phyloP scores from a whole-genome alignment of 257 asterid species.

The Rehmannia glutinosa region DNA sequence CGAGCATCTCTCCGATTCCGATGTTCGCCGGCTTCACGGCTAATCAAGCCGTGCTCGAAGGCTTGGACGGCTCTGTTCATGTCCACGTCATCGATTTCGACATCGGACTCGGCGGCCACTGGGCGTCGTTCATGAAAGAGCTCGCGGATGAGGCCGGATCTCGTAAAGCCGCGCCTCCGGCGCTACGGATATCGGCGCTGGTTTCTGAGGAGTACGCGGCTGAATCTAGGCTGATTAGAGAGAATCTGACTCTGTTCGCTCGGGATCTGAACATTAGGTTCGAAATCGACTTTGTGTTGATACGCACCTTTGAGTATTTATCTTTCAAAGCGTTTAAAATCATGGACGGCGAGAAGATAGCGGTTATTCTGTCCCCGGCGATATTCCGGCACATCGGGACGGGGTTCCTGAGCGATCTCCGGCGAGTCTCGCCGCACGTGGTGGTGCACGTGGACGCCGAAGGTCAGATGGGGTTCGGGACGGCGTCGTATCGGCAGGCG shows the following conservation, averaged over 20 bases:
- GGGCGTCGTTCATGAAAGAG: conserved; percentile 92
- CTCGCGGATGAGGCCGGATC: conserved; percentile 59
- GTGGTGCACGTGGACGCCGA: conserved; percentile 87
- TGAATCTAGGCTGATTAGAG: conserved; percentile 60
- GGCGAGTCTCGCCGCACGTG: conserved; percentile 68
- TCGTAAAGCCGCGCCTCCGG: conserved; percentile 36
- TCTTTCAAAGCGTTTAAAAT: conserved; percentile 71
- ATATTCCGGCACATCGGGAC: conserved; percentile 71
- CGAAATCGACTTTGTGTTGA: conserved; percentile 56
- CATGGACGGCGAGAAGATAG: conserved; percentile 69
- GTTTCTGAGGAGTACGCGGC: conserved; percentile 67
- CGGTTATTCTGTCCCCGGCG: conserved; percentile 60
- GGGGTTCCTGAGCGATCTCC: conserved; percentile 68
- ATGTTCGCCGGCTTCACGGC: conserved; percentile 89
- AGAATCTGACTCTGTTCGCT: conserved; percentile 65
- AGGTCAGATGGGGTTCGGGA: conserved; percentile 51
- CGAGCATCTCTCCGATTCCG: conserved; percentile 66
- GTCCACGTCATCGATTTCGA: conserved; percentile 87
- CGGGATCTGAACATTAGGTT: conserved; percentile 63
- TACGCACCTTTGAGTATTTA: conserved; percentile 56
- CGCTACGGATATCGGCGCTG: conserved; percentile 65
- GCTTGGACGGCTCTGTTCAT: conserved; percentile 48
- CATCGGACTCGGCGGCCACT: conserved; percentile 51
- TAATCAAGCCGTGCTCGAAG: conserved; percentile 85
- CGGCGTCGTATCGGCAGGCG: conserved; percentile 65